Base-by-base conservation (phyloP, 2,329 filamentous ascomycete species). In the Orbilia ellipsospora region DNA sequence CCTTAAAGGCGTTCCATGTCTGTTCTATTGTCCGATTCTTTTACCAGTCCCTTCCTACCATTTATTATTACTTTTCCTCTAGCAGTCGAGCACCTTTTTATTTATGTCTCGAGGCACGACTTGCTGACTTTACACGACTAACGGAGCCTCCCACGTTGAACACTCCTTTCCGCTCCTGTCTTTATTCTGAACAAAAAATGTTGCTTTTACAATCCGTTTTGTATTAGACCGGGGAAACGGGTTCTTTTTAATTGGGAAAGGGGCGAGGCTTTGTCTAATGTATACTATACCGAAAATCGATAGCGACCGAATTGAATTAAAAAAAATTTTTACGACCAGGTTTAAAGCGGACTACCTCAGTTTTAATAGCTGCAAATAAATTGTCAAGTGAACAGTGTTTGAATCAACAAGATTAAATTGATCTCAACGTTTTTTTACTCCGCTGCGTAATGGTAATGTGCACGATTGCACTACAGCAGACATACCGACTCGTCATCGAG, bases 241-340 rank as follows among this genome's bases (percentile, higher is more conserved):
- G 57, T 31, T 50, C 28, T n/a, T 13, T 36, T 15, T 31, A 50
- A 57, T 51, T 16, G 54, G 57, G 42, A 44, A 57, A 51, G 66
- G 36, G 23, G 18, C 31, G n/a, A 44, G 23, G 15, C 36, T 28
- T 23, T 70, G 59, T 70, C 56, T 70, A 63, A 63, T 70, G 59
- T 70, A 70, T 57, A 63, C 57, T 70, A 70, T 54, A 69, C 31
- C 28, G 26, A 61, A 61, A 48, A 36, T 18, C 31, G 50, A 44
- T 61, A 61, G 57, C 44, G 8, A 54, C 57, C 51, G 57, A 69
- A 69, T 52, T 26, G 50, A 63, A 70, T 63, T 56, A 42, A 51
- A 55, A 42, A 51, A 55, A 48, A 16, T 31, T 61, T 28, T 50
- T 20, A 18, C 10, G 10, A n/a, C 15, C 20, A 31, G 20, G 7